Base-by-base conservation (phyloP, 169 alveolate genomes). In the Cryptosporidium ryanae region DNA sequence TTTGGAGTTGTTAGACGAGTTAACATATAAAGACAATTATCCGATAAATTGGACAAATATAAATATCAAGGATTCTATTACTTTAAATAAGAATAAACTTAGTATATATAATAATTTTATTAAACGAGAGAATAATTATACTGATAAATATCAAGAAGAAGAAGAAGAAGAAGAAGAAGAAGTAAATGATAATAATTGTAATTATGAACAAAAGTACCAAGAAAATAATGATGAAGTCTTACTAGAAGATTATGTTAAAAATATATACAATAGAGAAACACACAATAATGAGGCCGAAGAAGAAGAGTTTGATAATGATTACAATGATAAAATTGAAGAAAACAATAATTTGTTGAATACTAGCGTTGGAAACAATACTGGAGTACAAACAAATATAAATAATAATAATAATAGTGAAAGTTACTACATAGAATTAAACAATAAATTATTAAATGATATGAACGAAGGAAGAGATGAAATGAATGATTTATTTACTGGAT, bases 1-100 rank as follows among this genome's bases (percentile, higher is more conserved):
- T 59, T 59, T 76, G n/a, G 76, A 76, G 13, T 76, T 76, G 23
- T 34, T 76, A 44, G 87, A 76, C 17, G 87, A 76, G 23, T 38
- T 76, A 18, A 76, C 87, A 21, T 76, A 59, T 25, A 76, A 59
- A 43, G 87, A 76, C 59, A 43, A 61, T 34, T 76, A 59, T 61
- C 87, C 87, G 21, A 13, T 76, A 23, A 76, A 61, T 76, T 76
- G 87, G 87, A 76, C 68, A 3, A 44, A 7, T 21, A 1, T 13
- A 49, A 17, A 38, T 17, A 38, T 6, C 8, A 10, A 44, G 15
- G 66, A 52, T 52, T 21, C 21, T 12, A n/a, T 29, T 3, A 52
- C 10, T 31, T 52, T 52, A 52, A 52, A 52, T 52, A n/a, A n/a
- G 10, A 46, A 46, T n/a, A 46, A 46, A 46, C 10, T 12, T 23